Evolutionary conservation across 2,329 filamentous ascomycete genomes (phyloP), one percentile per base, ranked within the genome.

Genomic region (Cryphonectria naterciae): DNA sequence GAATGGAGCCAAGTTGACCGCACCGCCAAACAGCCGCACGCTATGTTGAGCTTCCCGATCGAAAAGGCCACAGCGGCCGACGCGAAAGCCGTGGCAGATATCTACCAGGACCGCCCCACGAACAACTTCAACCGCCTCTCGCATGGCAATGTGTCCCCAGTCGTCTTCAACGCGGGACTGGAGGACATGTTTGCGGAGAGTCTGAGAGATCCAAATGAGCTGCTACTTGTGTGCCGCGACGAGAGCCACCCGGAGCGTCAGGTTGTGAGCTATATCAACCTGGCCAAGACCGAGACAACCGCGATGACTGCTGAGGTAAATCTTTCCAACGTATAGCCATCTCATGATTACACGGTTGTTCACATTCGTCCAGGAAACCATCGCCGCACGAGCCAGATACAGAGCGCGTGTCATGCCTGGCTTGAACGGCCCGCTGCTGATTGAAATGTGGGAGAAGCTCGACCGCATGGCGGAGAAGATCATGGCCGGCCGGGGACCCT

Each of bases 261-360:
- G 49, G 49, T 65, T n/a, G 69, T 70, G 46, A 68, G 60, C 61
- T 70, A 68, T n/a, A 49, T 70, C n/a, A 70, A 70, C 66, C 66
- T 70, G n/a, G 61, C 52, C 10, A 35, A 43, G 69, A 54, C 35
- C 32, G 65, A 66, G n/a, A 17, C 64, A 52, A 25, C 28, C 3
- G 25, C 28, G 6, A 65, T 65, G 60, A 68, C 60, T n/a, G 28
- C 62, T 13, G 66, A 70, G 69, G 69, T 70, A 65, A 65, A 49
- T 6, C 1, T 11, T 32, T 15, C 28, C 17, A 1, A 32, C 13
- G 15, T 35, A 32, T 32, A 17, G 11, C 19, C 13, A 19, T 32
- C 28, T 19, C 54, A 58, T 17, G 11, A 11, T 11, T 32, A 15
- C 28, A 58, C 15, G 25, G 15, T 15, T 6, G 15, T 15, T 58